Evolutionary conservation across 106 monocot species (phyloP), one percentile per base, ranked within the genome.

Genomic region (Narthecium ossifragum): DNA sequence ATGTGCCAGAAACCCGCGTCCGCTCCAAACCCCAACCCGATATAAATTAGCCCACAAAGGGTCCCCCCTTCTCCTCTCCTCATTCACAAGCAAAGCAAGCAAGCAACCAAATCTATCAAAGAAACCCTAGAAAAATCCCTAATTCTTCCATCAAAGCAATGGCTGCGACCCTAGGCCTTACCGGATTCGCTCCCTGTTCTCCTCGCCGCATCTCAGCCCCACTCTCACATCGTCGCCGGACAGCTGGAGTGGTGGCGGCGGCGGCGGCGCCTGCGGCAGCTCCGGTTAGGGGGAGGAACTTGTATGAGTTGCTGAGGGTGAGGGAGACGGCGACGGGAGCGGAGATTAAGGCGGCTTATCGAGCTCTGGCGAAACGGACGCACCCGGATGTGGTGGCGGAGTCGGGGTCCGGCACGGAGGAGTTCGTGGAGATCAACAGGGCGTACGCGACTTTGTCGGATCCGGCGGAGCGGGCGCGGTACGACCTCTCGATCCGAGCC

Each of bases 391-490:
- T 65, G 36, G 18, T 46, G 29, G 17, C 10, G 23, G 17, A 3
- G 23, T 31, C 49, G n/a, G 41, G 26, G 8, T 40, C 0, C 28
- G 65, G 53, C n/a, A 50, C 27, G 15, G 43, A 29, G n/a, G 63
- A 52, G 36, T 81, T 81, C 66, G 29, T 76, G 46, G 66, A 67
- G 67, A 76, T 81, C 55, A 52, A 61, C 31, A 37, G 60, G 39
- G 81, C 81, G 12, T 81, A 81, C 53, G 67, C 67, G 48, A 67
- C 76, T 31, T 58, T 81, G 22, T 71, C 71, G 22, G 81, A 81
- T 59, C 72, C 76, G 26, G 34, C 45, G 10, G 41, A 48, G 32
- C 55, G 76, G 61, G 53, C 62, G 51, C 31, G 41, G 46, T 67
- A 69, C 12, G 81, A 81, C 36, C 18, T 25, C 21, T 76, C 76